Evolutionary conservation across 805 yeast species (phyloP).

Genomic region (Cyberlindnera mrakii): DNA sequence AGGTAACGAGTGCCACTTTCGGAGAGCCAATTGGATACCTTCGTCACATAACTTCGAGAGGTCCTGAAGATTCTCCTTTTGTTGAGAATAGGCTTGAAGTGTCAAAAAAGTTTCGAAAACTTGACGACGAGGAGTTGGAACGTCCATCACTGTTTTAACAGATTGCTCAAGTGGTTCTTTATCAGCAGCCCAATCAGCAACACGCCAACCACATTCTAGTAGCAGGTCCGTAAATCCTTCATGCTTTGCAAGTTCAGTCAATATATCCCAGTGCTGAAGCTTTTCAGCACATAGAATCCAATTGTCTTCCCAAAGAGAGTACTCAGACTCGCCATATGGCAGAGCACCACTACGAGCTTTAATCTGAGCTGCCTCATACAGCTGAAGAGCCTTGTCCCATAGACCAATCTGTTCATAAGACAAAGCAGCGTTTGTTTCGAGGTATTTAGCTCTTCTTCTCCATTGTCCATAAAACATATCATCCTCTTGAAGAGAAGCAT

Average conservation of each 20-base stretch:
- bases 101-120: constrained; percentile 91
- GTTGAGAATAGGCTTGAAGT: constrained; percentile 89
- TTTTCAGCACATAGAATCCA: constrained; percentile 98
- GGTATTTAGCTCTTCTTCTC: constrained; percentile 93
- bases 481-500: constrained; percentile 83
- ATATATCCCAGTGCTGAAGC: constrained; percentile 95
- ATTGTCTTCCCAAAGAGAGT: constrained; percentile 96
- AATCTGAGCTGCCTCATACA: constrained; percentile 94
- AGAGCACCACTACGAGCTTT: constrained; percentile 92
- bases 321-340: constrained; percentile 94
- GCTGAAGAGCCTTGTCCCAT: constrained; percentile 90
- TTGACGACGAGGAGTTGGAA: constrained; percentile 95
- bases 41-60: constrained; percentile 87
- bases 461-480: constrained; percentile 97
- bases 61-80: constrained; percentile 78
- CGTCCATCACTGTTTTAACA: constrained; percentile 95
- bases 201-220: constrained; percentile 99
- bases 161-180: constrained; percentile 91
- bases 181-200: constrained; percentile 96
- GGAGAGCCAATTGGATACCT: constrained; percentile 86
- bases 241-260: constrained; percentile 94
- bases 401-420: constrained; percentile 92
- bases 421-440: constrained; percentile 87
- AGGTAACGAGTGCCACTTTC: constrained; percentile 92
- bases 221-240: constrained; percentile 95